Evolutionary conservation across 352 stramenopile species (phyloP).

Genomic region (Globisporangium parvum): DNA sequence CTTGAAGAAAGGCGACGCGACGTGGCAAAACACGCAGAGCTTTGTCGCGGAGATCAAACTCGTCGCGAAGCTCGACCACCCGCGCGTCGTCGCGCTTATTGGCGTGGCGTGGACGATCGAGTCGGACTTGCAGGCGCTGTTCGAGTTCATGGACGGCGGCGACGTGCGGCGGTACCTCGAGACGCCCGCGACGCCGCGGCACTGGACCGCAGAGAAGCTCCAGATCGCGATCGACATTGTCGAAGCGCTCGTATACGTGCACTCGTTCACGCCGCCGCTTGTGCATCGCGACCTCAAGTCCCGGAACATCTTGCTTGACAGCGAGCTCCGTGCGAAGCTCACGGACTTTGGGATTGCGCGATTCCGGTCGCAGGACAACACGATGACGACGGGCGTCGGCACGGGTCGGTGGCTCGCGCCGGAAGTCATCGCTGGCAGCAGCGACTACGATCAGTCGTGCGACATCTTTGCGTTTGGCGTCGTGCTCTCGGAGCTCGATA

Average conservation of each 20-base stretch:
- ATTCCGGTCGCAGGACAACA: conserved; percentile 29
- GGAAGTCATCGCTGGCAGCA: conserved; percentile 38
- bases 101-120: conserved; percentile 55
- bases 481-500: conserved; percentile 80
- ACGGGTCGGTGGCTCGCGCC: conserved; percentile 49
- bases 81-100: conserved; percentile 41
- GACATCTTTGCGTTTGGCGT: conserved; percentile 76
- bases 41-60: conserved; percentile 61
- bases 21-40: conserved; percentile 30
- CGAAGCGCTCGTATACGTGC: conserved; percentile 61
- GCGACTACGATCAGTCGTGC: conserved; percentile 39
- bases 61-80: conserved; percentile 37
- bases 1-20: conserved; percentile 32
- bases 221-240: conserved; percentile 49
- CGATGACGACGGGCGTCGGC: conserved; percentile 45
- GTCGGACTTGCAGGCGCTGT: conserved; percentile 25
- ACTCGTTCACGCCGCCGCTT: conserved; percentile 53
- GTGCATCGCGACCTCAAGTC: conserved; percentile 61
- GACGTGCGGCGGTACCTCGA: conserved; percentile 24
- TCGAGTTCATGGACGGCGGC: conserved; percentile 11
- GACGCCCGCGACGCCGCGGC: conserved; percentile 7
- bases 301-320: conserved; percentile 42
- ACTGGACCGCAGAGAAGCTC: conserved; percentile 45
- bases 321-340: conserved; percentile 28
- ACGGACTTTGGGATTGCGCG: conserved; percentile 44